Evolutionary conservation across 768 basidiomycete genomes (phyloP).

Genomic region (Tricholoma terreum): DNA sequence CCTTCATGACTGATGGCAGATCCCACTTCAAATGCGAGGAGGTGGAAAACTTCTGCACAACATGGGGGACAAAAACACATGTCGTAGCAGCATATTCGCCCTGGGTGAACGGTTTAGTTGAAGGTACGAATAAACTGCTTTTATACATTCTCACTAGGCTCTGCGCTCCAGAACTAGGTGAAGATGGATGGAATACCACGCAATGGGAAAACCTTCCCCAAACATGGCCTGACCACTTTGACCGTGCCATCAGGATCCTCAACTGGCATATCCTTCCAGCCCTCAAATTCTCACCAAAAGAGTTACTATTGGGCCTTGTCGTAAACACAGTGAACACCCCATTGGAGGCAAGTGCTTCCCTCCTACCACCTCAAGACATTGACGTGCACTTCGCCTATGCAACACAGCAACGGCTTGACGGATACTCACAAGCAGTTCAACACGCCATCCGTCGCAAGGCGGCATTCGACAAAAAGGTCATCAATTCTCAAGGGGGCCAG

Average conservation of each 20-base stretch:
- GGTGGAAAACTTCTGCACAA: constrained; percentile 24
- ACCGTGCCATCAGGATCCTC: constrained; percentile 20
- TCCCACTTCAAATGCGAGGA: constrained; percentile 13
- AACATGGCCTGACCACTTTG: constrained; percentile 31
- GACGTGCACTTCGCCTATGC: constrained; percentile 22
- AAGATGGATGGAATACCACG: constrained; percentile 12
- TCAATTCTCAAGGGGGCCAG: constrained; percentile 10
- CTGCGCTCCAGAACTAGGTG: constrained; percentile 25
- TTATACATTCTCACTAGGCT: constrained; percentile 23
- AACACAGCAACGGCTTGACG: constrained; percentile 28
- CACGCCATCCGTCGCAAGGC: constrained; percentile 24
- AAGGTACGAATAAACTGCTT: constrained; percentile 30
- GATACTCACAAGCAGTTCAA: constrained; percentile 19
- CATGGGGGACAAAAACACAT: constrained; percentile 7
- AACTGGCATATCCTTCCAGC: constrained; percentile 23
- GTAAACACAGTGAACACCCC: constrained; percentile 24
- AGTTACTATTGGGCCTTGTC: constrained; percentile 28
- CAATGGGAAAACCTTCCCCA: constrained; percentile 17
- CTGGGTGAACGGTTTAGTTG: constrained; percentile 33
- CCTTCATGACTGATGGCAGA: constrained; percentile 25
- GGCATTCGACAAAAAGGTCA: constrained; percentile 26
- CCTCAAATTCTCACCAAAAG: constrained; percentile 25
- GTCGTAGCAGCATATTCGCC: constrained; percentile 1
- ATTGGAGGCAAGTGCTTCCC: neutral
- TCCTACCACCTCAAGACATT: constrained; percentile 7